Evolutionary conservation across 768 basidiomycete genomes (phyloP), one percentile per base, ranked within the genome.

Genomic region (Amanita inopinata): DNA sequence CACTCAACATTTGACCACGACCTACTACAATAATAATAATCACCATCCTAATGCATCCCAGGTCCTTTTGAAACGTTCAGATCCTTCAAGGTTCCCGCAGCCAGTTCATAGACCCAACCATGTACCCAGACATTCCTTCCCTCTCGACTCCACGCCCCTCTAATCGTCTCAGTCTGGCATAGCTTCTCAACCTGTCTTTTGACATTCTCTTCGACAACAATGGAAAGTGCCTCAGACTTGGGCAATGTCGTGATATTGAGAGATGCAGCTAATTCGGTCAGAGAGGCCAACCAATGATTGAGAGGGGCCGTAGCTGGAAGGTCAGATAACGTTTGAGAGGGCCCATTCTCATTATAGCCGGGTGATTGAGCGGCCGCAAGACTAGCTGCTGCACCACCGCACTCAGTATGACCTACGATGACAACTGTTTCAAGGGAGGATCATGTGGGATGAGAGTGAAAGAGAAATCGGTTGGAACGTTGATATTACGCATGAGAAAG

Each of bases 331-430:
- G 68, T 65, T 32, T 60, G 52, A 23, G 62, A 57, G 17, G 57
- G 55, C 22, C 51, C 60, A 19, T 56, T 58, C 38, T 55, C 43
- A 19, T 54, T 40, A 38, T 66, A 51, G 5, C 50, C 41, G 11
- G 61, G 54, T n/a, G 58, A 61, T 43, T 63, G 59, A 24, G 64
- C 68, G 32, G 76, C 72, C 0, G 56, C 51, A 30, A 75, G 61
- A 37, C 76, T 76, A 3, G 80, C 78, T 0, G 62, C 57, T 2
- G 75, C 83, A 39, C 90, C 90, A 42, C 87, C 90, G 56, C 90
- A 94, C 43, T 76, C 66, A 8, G 81, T 78, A 57, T 94, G 90
- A 12, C 90, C 90, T 18, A 82, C 84, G 52, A 93, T 64, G 48
- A 88, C 65, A 47, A 93, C 86, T 89, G 49, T 53, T 41, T 40